Evolutionary conservation across 345 rosid genomes (phyloP).

Genomic region (Theobroma cacao): DNA sequence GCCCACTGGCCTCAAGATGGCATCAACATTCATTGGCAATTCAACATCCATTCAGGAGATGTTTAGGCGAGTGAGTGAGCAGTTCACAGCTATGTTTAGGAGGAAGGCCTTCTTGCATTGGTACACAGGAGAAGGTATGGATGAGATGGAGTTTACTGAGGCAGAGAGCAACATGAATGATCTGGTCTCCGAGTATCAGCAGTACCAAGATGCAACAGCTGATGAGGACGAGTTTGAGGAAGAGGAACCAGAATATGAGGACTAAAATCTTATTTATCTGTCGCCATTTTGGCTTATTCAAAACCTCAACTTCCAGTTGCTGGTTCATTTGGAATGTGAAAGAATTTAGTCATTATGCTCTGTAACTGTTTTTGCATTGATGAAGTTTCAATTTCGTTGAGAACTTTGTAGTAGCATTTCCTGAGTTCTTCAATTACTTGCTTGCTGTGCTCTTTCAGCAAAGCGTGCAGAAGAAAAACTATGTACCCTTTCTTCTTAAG

Average conservation of each 20-base stretch:
- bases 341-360: background rate
- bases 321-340: background rate
- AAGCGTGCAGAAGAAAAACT: background rate
- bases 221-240: constrained; percentile 67
- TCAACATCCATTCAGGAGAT: constrained; percentile 77
- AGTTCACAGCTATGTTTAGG: constrained; percentile 74
- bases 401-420: background rate
- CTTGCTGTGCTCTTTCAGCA: background rate
- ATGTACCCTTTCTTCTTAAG: background rate
- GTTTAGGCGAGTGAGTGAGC: constrained; percentile 78
- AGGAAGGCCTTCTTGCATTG: constrained; percentile 75
- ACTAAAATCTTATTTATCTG: background rate
- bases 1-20: constrained; percentile 71
- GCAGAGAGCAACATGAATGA: constrained; percentile 86
- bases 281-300: background rate
- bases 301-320: constrained; percentile 12
- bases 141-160: constrained; percentile 71
- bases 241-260: constrained; percentile 35
- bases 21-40: constrained; percentile 67
- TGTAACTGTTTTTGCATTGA: background rate
- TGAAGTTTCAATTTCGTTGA: background rate
- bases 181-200: constrained; percentile 70
- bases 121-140: constrained; percentile 74
- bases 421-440: too few relatives aligned
- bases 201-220: constrained; percentile 77